phyloP scores from a whole-genome alignment of 331 rosid species.

The Malus hybrid region DNA sequence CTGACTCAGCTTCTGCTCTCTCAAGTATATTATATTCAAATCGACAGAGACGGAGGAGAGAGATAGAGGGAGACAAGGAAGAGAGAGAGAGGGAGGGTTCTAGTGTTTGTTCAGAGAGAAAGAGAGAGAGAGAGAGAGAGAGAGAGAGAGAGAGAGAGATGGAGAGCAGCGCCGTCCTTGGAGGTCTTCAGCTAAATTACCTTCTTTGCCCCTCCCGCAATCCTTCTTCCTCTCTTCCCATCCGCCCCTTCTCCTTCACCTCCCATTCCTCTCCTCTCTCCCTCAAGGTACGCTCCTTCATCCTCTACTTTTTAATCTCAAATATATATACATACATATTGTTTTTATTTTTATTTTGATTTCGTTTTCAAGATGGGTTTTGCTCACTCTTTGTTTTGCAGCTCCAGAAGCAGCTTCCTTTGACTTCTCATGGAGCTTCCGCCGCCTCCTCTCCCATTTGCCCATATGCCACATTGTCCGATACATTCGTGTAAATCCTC shows the following conservation, averaged over 20 bases:
- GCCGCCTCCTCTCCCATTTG: slow-evolving; percentile 37
- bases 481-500: slow-evolving; percentile 31
- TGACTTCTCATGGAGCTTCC: slow-evolving; percentile 23
- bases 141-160: slow-evolving; percentile 17
- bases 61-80: too few relatives aligned
- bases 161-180: slow-evolving; percentile 62
- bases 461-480: slow-evolving; percentile 33
- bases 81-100: too few relatives aligned
- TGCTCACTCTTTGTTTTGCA: slow-evolving; percentile 10
- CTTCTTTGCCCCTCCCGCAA: slow-evolving; percentile 42
- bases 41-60: too few relatives aligned
- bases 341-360: neutral
- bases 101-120: too few relatives aligned
- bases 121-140: neutral
- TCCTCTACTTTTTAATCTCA: neutral
- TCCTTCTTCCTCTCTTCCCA: slow-evolving; percentile 8
- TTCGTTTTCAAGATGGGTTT: neutral
- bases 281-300: slow-evolving; percentile 34
- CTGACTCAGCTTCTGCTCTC: too few relatives aligned
- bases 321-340: neutral
- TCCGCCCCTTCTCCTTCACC: slow-evolving; percentile 11
- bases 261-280: slow-evolving; percentile 6
- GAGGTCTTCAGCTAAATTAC: slow-evolving; percentile 27
- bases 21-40: too few relatives aligned
- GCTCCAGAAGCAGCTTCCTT: slow-evolving; percentile 41